Base-by-base conservation (phyloP, 257 asterid species). In the Scutellaria barbata region DNA sequence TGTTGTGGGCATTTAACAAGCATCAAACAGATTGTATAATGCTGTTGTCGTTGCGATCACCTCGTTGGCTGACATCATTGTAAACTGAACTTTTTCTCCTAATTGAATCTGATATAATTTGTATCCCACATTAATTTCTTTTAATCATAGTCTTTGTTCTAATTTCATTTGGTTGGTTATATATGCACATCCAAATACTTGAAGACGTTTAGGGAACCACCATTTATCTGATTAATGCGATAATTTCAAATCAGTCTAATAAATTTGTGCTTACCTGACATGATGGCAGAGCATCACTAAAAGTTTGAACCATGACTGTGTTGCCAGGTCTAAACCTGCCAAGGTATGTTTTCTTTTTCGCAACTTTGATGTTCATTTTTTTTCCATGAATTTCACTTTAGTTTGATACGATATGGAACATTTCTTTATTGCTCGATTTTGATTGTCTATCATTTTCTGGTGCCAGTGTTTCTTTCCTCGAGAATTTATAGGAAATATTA, bases 381-480 rank as follows among this genome's bases (percentile, higher is more conserved):
- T 55, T 72, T 69, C 58, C 56, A 76, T 69, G 53, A 55, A 30
- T 48, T 59, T 74, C 54, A 72, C 67, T 65, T 59, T 72, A 56
- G 45, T 62, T 62, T 39, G 10, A 12, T 60, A 22, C n/a, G 35
- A 51, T 59, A 13, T 7, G 43, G 25, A 69, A 17, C 66, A 37
- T 77, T 70, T 43, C 74, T 45, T 73, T 59, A 60, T 47, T 52
- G 62, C 74, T 59, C 69, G 25, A 50, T 79, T 67, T 63, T 53
- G 41, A 17, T 66, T 54, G 57, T 69, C 59, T 70, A 14, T 60
- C 75, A 16, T 55, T 37, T 57, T 22, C 61, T 59, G 73, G 65
- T 74, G 30, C 51, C 85, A 93, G 98, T 93, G 98, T 83, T 93
- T 90, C 86, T 93, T 93, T 68, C 95, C 98, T 66, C 86, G 83